phyloP scores from a whole-genome alignment of 805 yeast species.

The Wickerhamiella azymoides region DNA sequence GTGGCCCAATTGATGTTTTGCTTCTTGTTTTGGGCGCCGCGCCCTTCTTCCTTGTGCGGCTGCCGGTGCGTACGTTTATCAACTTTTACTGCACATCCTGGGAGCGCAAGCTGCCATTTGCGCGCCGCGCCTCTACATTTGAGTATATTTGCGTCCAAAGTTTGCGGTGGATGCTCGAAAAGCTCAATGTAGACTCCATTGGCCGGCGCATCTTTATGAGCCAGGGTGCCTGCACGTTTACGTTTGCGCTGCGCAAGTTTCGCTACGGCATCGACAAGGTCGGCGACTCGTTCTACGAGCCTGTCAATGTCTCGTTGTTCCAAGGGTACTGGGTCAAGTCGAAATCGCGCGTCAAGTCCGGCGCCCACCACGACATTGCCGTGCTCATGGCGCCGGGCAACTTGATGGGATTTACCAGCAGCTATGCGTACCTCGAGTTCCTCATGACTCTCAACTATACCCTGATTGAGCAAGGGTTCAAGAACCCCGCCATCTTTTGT shows the following conservation, averaged over 20 bases:
- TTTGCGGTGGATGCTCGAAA: constrained; percentile 18
- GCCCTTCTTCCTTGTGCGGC: constrained; percentile 11
- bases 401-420: constrained; percentile 23
- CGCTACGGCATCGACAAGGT: constrained; percentile 23
- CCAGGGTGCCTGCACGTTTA: constrained; percentile 13
- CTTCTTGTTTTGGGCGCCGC: constrained; percentile 3
- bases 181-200: constrained; percentile 16
- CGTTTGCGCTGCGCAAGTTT: constrained; percentile 19
- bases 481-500: constrained; percentile 34
- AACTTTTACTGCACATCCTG: constrained; percentile 18
- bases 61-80: constrained; percentile 18
- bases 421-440: constrained; percentile 34
- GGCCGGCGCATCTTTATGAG: constrained; percentile 19
- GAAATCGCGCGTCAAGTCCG: constrained; percentile 16
- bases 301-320: constrained; percentile 19
- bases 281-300: constrained; percentile 19
- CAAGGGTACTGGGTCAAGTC: constrained; percentile 27
- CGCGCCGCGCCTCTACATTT: constrained; percentile 15
- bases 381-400: constrained; percentile 34
- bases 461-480: constrained; percentile 36
- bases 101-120: constrained; percentile 18
- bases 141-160: constrained; percentile 18
- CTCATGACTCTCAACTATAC: constrained; percentile 30
- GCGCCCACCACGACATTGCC: constrained; percentile 28
- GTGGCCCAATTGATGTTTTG: constrained; percentile 2